phyloP scores from a whole-genome alignment of 805 yeast species.

The Barnettozyma californica region DNA sequence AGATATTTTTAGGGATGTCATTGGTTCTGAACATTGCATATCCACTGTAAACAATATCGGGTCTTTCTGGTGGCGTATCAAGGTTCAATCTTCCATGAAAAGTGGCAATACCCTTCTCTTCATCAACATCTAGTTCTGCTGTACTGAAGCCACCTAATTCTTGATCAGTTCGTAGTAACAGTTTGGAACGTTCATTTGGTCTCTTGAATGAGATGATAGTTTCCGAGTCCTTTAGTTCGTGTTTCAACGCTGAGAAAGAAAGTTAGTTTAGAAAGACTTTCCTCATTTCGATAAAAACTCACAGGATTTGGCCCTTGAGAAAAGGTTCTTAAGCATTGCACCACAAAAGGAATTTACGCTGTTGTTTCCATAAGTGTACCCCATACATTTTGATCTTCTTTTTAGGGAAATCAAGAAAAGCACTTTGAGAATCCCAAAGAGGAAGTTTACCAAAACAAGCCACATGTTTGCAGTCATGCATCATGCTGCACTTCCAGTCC shows the following conservation, averaged over 20 bases:
- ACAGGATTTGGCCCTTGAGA: neutral
- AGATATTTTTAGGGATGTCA: constrained; percentile 46
- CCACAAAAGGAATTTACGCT: neutral
- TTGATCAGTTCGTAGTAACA: constrained; percentile 63
- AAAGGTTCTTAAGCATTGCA: constrained; percentile 7
- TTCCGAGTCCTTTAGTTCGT: constrained; percentile 21
- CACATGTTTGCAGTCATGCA: neutral
- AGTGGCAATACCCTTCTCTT: constrained; percentile 43
- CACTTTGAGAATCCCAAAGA: neutral
- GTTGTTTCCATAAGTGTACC: neutral
- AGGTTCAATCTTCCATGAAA: constrained; percentile 67
- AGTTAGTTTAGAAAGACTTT: neutral
- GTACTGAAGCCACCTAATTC: constrained; percentile 79
- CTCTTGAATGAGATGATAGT: constrained; percentile 55
- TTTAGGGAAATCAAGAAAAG: neutral
- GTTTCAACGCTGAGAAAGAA: constrained; percentile 4
- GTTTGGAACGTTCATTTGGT: constrained; percentile 41
- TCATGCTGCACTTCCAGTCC: too few species aligned
- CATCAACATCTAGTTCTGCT: constrained; percentile 42
- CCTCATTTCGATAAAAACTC: neutral
- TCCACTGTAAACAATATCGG: constrained; percentile 59
- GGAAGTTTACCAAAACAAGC: neutral
- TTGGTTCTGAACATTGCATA: constrained; percentile 82
- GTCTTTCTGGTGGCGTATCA: constrained; percentile 60
- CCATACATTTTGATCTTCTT: neutral